Percentiles rank a stretch among this genome's conserved stretches.
phyloP scores from a whole-genome alignment of 306 rosid species.

The Canavalia gladiata region DNA sequence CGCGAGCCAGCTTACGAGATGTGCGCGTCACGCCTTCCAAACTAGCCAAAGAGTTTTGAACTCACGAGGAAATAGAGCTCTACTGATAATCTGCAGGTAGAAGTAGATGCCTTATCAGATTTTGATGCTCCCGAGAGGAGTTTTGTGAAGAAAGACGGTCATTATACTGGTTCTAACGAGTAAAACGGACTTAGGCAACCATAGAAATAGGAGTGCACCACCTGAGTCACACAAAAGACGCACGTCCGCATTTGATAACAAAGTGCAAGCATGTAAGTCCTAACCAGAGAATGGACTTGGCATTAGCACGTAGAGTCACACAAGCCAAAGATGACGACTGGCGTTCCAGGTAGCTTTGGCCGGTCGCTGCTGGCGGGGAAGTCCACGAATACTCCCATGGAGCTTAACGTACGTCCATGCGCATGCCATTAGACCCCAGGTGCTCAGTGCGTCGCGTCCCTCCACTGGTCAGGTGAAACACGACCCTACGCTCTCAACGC shows the following conservation, averaged over 20 bases:
- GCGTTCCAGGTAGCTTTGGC: too few relatives aligned
- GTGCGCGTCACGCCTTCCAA: slow-evolving; percentile 97
- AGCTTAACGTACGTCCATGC: too few relatives aligned
- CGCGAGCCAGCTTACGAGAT: slow-evolving; percentile 95
- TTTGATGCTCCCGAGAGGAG: slow-evolving; percentile 44
- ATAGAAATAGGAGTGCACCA: slow-evolving; percentile 60
- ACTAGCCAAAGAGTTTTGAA: slow-evolving; percentile 85
- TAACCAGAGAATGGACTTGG: slow-evolving; percentile 85
- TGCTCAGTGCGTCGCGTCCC: too few relatives aligned
- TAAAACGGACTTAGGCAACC: slow-evolving; percentile 51
- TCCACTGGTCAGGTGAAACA: too few relatives aligned
- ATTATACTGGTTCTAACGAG: neutral
- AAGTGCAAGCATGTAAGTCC: slow-evolving; percentile 93
- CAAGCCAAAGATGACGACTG: too few relatives aligned
- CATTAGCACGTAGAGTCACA: slow-evolving; percentile 74
- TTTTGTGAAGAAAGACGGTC: slow-evolving; percentile 48
- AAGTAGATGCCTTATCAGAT: slow-evolving; percentile 50
- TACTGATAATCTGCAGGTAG: slow-evolving; percentile 57
- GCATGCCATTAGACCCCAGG: too few relatives aligned
- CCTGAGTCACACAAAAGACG: slow-evolving; percentile 87
- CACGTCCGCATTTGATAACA: slow-evolving; percentile 75
- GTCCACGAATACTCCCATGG: too few relatives aligned
- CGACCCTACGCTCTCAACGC: too few relatives aligned
- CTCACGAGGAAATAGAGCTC: slow-evolving; percentile 59
- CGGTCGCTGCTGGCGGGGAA: too few relatives aligned